Evolutionary conservation across 2,329 filamentous ascomycete genomes (phyloP), one percentile per base, ranked within the genome.

Genomic region (Fusarium torulosum): DNA sequence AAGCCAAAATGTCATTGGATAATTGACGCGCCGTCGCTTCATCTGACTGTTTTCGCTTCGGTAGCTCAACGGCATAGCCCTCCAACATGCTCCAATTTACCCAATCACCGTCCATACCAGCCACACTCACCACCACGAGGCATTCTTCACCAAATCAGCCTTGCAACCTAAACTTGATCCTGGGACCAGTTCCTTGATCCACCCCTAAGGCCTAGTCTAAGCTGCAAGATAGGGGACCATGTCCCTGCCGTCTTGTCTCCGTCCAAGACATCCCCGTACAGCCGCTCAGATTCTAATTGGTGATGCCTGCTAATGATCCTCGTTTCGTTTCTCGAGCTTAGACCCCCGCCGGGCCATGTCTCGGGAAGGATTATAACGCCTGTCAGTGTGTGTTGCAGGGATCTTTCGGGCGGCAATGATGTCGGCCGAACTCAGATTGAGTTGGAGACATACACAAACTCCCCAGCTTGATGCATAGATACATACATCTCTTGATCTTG

Each of bases 111-210:
- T 33, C 29, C 57, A 53, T 53, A 46, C 41, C 43, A 13, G 20
- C 27, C 41, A 49, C 65, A 42, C 40, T 63, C 62, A 59, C 58
- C 27, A 63, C 66, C 57, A 63, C 45, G 50, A 69, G 61, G 66
- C 61, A 45, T 69, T 67, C 63, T 67, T 35, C 25, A 20, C 17
- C 27, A 44, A 69, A 54, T 72, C 70, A 72, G 70, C 70, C 70
- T 72, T 63, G 59, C 59, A 56, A 56, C 62, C 58, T 64, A 35
- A 41, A 27, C 43, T n/a, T 37, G 35, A 37, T 19, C 17, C 35
- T n/a, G 35, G 35, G 4, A 17, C 41, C 17, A 31, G 52, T 54
- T 38, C 56, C 47, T n/a, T 35, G 33, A 35, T 35, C 33, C 33
- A 35, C 33, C 33, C 15, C 27, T 29, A 29, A 29, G 27, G 27